Evolutionary conservation across 768 basidiomycete genomes (phyloP).

Genomic region (Daedaleopsis sinensis): DNA sequence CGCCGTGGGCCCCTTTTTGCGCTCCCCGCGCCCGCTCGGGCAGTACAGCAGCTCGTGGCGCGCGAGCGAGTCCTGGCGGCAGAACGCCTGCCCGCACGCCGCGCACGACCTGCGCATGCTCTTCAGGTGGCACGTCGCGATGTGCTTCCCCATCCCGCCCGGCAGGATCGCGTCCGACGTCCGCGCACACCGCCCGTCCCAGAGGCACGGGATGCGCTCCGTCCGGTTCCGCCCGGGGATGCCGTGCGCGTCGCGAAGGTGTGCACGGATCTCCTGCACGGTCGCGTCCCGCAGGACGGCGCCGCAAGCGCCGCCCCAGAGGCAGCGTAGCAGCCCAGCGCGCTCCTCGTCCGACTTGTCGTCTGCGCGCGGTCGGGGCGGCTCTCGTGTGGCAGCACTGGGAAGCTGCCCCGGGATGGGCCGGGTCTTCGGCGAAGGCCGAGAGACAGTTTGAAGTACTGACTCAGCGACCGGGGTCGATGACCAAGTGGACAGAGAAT

Average conservation of each 20-base stretch:
- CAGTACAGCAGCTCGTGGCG: conserved; percentile 4
- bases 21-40: not conserved
- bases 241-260: not conserved
- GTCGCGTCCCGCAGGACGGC: not conserved
- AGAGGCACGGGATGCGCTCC: conserved; percentile 1
- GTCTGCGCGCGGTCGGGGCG: too few species aligned
- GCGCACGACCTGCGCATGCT: not conserved
- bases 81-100: conserved; percentile 1
- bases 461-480: too few species aligned
- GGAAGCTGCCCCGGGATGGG: too few species aligned
- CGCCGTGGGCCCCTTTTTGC: not conserved
- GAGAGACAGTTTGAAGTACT: too few species aligned
- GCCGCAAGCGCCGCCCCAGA: not conserved
- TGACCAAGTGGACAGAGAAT: too few species aligned
- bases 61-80: conserved; percentile 9
- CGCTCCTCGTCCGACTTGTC: not conserved
- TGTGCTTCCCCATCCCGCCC: conserved; percentile 4
- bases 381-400: too few species aligned
- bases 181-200: not conserved
- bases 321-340: not conserved
- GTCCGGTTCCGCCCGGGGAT: not conserved
- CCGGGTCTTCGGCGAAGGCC: too few species aligned
- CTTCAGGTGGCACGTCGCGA: conserved; percentile 6
- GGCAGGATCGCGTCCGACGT: not conserved
- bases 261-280: not conserved